Percentiles rank a stretch among this genome's conserved stretches.
These are phyloP conservation scores for Apiospora aurea DNA, from an alignment of 2,329 filamentous ascomycete genomes.

Conservation along the genomic window DNA sequence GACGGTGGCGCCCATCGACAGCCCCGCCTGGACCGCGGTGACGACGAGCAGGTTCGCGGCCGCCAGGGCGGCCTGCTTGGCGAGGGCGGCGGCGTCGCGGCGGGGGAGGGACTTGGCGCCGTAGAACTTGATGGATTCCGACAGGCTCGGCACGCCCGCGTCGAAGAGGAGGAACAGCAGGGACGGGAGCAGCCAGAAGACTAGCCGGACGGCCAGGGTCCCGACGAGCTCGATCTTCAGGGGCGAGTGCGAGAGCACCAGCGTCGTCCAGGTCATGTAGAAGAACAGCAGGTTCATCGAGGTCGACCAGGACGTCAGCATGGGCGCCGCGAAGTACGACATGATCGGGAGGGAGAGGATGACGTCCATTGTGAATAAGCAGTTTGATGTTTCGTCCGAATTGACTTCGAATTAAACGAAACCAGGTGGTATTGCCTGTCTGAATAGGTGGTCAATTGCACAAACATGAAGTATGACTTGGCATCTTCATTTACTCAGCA, in stretches of 20 bases:
- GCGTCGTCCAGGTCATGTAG: constrained; percentile 87
- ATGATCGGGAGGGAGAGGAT: constrained; percentile 76
- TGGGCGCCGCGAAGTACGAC: constrained; percentile 69
- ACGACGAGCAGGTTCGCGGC: constrained; percentile 54
- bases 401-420: neutral
- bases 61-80: constrained; percentile 49
- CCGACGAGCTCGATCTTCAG: constrained; percentile 78
- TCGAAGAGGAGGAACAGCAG: constrained; percentile 78
- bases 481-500: neutral
- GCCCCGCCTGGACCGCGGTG: constrained; percentile 51
- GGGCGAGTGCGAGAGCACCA: constrained; percentile 79
- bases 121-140: constrained; percentile 73
- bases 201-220: constrained; percentile 68
- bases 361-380: constrained; percentile 60
- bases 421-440: neutral
- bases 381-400: neutral
- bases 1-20: constrained; percentile 47
- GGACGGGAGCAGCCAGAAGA: constrained; percentile 78
- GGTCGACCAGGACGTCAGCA: constrained; percentile 73
- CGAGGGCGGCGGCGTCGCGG: constrained; percentile 46
- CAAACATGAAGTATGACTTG: neutral
- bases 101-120: constrained; percentile 59
- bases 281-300: constrained; percentile 88
- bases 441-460: neutral
- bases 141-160: constrained; percentile 70